Conservation (phyloP, 345 rosid genomes). For the Firmiana major region DNA sequence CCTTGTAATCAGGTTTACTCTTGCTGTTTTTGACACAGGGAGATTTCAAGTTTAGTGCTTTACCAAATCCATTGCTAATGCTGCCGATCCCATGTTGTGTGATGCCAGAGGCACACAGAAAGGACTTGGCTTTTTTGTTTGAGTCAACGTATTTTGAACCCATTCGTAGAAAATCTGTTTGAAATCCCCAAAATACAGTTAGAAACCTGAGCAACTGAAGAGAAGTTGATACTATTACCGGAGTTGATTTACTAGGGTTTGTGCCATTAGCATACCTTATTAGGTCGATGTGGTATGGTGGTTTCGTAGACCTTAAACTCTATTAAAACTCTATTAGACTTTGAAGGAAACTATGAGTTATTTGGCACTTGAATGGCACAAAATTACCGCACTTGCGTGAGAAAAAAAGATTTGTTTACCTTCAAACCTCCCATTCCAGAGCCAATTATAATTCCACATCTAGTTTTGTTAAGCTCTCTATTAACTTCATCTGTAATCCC, state of each 20-base stretch:
- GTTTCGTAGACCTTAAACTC: too few relatives aligned
- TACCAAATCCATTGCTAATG: conserved; percentile 95
- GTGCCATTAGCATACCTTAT: too few relatives aligned
- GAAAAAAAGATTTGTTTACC: not conserved
- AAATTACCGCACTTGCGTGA: not conserved
- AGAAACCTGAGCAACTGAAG: not conserved
- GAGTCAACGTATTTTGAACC: conserved; percentile 61
- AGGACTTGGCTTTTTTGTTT: conserved; percentile 83
- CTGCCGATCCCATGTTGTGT: conserved; percentile 95
- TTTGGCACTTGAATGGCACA: not conserved
- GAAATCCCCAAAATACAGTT: not conserved
- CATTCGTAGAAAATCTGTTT: conserved; percentile 80
- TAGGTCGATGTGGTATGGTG: too few relatives aligned
- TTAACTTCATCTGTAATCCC: conserved; percentile 72
- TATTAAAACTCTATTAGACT: too few relatives aligned
- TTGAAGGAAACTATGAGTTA: too few relatives aligned
- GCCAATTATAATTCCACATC: conserved; percentile 89
- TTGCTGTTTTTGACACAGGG: not conserved
- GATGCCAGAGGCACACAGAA: conserved; percentile 86
- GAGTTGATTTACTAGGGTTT: not conserved
- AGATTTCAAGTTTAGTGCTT: not conserved
- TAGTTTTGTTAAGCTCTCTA: conserved; percentile 65
- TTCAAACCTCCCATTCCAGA: conserved; percentile 31
- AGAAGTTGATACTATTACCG: not conserved
- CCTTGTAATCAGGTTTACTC: not conserved